These are phyloP conservation scores for Citrullus mucosospermus DNA, from an alignment of 306 rosid species.

Conservation along the genomic window DNA sequence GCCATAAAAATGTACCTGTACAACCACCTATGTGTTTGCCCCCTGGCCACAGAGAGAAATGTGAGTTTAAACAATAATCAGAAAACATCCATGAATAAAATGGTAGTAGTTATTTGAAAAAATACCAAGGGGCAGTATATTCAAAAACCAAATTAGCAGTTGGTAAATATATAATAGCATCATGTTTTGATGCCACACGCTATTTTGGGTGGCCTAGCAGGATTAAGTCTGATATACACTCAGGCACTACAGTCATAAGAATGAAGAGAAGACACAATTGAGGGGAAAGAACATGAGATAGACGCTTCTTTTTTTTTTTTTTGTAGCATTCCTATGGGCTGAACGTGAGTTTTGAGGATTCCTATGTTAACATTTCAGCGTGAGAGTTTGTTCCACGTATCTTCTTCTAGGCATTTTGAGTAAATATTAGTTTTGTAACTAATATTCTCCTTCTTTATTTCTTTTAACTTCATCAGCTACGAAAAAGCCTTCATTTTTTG, in stretches of 20 bases:
- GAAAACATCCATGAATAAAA: not conserved
- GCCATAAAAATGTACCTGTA: constrained; percentile 42
- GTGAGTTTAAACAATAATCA: constrained; percentile 1
- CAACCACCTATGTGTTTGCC: constrained; percentile 94
- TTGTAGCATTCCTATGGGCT: not conserved
- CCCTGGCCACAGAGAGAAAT: constrained; percentile 41
- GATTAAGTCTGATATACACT: no score
- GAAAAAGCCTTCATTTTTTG: no score
- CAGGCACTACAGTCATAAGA: no score
- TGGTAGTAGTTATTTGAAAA: not conserved
- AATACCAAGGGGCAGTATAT: not conserved
- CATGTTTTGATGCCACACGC: not conserved
- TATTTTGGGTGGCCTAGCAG: no score
- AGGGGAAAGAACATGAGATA: not conserved
- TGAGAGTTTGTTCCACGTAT: no score
- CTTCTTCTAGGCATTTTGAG: no score
- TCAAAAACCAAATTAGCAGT: not conserved
- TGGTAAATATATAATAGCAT: not conserved
- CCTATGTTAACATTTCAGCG: no score
- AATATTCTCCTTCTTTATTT: no score
- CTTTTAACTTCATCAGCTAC: no score
- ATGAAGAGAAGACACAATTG: not conserved
- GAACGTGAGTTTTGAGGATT: not conserved
- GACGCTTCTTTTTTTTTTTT: not conserved
- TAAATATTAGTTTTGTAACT: no score